These are phyloP conservation scores for Xylaria sp. DNA, from an alignment of 2,329 filamentous ascomycete species.

Conservation along the genomic window DNA sequence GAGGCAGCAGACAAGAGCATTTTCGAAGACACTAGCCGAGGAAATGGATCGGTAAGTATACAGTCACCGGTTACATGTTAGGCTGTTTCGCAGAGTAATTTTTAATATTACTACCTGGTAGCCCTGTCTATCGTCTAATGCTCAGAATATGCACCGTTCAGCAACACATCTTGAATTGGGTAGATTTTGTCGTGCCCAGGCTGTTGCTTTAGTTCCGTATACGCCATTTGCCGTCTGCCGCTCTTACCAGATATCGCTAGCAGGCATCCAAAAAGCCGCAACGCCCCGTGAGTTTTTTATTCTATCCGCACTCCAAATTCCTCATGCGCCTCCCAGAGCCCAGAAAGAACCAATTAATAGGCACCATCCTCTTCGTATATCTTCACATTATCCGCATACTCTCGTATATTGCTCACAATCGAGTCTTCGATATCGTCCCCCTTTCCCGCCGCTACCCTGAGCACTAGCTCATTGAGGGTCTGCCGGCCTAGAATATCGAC, in stretches of 20 bases:
- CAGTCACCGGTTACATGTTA: not conserved
- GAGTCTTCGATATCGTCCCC: conserved; percentile 79
- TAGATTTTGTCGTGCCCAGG: too few relatives aligned
- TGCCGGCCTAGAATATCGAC: conserved; percentile 93
- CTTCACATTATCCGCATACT: conserved; percentile 84
- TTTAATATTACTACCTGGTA: not conserved
- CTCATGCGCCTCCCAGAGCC: conserved; percentile 1
- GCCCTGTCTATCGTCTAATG: not conserved
- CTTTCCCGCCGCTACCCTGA: conserved; percentile 83
- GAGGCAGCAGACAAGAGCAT: not conserved
- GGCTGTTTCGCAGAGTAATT: not conserved
- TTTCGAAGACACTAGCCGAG: not conserved
- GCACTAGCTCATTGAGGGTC: conserved; percentile 86
- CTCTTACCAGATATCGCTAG: conserved; percentile 3
- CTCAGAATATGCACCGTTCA: too few relatives aligned
- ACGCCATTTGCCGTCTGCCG: not conserved
- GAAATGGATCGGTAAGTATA: not conserved
- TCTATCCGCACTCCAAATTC: conserved; percentile 14
- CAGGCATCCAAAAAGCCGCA: conserved; percentile 9
- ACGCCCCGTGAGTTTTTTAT: conserved; percentile 12
- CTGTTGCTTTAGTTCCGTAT: conserved; percentile 12
- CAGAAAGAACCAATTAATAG: not conserved
- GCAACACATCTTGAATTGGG: too few relatives aligned
- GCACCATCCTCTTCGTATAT: conserved; percentile 69
- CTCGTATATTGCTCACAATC: conserved; percentile 78